These are phyloP conservation scores for Ilex aquifolium DNA, from an alignment of 257 asterid genomes.

Conservation along the genomic window DNA sequence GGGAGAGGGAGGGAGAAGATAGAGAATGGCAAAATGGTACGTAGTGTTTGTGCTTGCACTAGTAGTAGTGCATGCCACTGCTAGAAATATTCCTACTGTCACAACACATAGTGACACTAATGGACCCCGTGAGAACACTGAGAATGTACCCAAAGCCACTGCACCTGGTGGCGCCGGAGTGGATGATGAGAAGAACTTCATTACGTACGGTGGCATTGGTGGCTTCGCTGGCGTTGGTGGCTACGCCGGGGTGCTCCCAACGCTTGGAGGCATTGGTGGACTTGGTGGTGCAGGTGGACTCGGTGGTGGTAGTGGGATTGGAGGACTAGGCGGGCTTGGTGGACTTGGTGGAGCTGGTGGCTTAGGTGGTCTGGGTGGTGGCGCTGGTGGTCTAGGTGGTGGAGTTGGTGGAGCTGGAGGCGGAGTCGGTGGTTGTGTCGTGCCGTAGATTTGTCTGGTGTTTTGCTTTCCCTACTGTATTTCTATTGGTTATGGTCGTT, in stretches of 20 bases:
- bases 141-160: constrained; percentile 17
- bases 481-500: neutral
- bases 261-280: constrained; percentile 37
- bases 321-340: neutral
- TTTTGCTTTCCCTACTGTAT: neutral
- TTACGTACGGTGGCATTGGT: constrained; percentile 54
- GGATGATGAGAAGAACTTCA: constrained; percentile 54
- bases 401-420: neutral
- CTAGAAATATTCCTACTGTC: constrained; percentile 33
- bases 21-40: constrained; percentile 31
- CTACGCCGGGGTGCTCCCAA: constrained; percentile 42
- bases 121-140: constrained; percentile 17
- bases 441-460: neutral
- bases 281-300: neutral
- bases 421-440: neutral
- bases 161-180: constrained; percentile 23
- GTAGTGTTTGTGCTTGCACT: constrained; percentile 21
- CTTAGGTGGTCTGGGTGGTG: neutral
- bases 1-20: constrained; percentile 5
- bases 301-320: neutral
- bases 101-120: constrained; percentile 2
- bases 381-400: neutral
- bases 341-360: neutral
- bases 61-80: constrained; percentile 29
- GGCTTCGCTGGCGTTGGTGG: constrained; percentile 55